phyloP scores from a whole-genome alignment of 1,284 basidiomycete species.

The Hemileia vastatrix region DNA sequence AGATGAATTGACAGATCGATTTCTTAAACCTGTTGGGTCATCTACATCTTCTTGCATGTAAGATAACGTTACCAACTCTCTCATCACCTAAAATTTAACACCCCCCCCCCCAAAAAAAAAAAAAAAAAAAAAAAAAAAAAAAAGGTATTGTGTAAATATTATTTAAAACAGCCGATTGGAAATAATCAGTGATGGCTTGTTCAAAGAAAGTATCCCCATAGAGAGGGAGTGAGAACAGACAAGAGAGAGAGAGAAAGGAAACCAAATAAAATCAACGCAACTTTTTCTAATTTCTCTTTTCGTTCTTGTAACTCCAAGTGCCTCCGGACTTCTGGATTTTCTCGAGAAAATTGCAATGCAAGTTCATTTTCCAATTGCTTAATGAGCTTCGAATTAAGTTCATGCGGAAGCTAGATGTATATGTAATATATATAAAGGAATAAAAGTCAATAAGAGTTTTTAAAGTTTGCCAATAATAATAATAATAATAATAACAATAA shows the following conservation, averaged over 20 bases:
- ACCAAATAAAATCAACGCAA: constrained; percentile 43
- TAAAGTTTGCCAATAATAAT: too few relatives aligned
- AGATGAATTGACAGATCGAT: neutral
- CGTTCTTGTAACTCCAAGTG: constrained; percentile 95
- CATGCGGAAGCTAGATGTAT: constrained; percentile 72
- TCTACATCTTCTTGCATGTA: constrained; percentile 2
- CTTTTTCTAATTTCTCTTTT: constrained; percentile 96
- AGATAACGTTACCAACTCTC: constrained; percentile 21
- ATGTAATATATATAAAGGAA: neutral
- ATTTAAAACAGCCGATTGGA: neutral
- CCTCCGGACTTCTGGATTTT: constrained; percentile 73
- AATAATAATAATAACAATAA: too few relatives aligned
- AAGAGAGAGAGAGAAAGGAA: neutral
- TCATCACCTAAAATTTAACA: constrained; percentile 9
- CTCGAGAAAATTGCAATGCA: constrained; percentile 78
- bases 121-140: neutral
- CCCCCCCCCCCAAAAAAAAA: neutral
- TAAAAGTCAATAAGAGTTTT: too few relatives aligned
- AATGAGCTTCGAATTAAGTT: constrained; percentile 87
- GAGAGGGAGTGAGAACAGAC: constrained; percentile 7
- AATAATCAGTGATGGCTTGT: neutral
- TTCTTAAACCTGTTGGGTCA: neutral
- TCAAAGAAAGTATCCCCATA: neutral
- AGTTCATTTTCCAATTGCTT: constrained; percentile 82
- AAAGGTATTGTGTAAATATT: neutral